Percentiles rank a stretch among this genome's conserved stretches.
phyloP scores from a whole-genome alignment of 73 alveolate genomes.

The Paramecium tetraurelia region DNA sequence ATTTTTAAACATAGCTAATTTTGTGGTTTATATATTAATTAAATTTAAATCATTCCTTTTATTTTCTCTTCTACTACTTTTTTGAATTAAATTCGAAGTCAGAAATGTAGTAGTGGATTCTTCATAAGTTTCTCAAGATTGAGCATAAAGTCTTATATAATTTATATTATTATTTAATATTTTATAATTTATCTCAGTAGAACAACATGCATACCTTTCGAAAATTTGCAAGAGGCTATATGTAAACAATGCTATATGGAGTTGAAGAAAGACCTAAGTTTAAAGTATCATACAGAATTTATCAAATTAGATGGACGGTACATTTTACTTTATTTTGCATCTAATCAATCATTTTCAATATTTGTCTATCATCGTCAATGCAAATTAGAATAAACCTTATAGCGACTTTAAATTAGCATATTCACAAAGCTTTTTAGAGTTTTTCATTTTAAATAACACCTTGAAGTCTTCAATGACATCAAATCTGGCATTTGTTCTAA shows the following conservation, averaged over 20 bases:
- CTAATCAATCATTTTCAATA: slow-evolving; percentile 39
- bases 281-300: background rate
- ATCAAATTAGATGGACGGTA: background rate
- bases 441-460: slow-evolving; percentile 15
- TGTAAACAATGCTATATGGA: slow-evolving; percentile 42
- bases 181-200: background rate
- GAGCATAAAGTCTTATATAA: background rate
- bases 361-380: background rate
- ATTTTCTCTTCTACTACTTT: background rate
- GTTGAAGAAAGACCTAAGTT: slow-evolving; percentile 6
- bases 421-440: background rate
- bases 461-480: background rate
- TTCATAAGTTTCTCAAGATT: background rate
- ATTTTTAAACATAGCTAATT: too few species aligned
- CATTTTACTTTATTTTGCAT: slow-evolving; percentile 23
- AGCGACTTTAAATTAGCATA: slow-evolving; percentile 18
- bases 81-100: background rate
- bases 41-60: background rate
- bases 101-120: background rate
- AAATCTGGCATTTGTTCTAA: background rate
- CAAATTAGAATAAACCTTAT: background rate
- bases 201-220: background rate
- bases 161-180: background rate
- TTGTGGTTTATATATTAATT: background rate
- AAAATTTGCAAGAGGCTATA: background rate